Evolutionary conservation across 2,329 filamentous ascomycete species (phyloP), one percentile per base, ranked within the genome.

Genomic region (Pestalotiopsis sp.): DNA sequence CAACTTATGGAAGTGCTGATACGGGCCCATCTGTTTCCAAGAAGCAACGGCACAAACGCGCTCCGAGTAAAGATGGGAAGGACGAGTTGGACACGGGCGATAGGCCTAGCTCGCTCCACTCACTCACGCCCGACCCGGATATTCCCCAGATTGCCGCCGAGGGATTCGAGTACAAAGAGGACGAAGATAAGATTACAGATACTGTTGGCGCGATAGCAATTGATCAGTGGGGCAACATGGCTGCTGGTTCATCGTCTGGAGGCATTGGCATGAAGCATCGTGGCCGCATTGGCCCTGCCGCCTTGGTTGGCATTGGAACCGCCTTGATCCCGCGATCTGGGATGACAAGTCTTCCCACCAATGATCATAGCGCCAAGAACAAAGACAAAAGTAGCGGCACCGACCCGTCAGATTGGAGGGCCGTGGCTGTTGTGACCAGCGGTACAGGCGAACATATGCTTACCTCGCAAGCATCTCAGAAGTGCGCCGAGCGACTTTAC

Each of bases 391-490:
- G 14, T 20, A 27, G 25, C 4, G 57, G 13, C 13, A 6, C 57
- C 57, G 57, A 59, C 11, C 23, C 23, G 13, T 40, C 31, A 36
- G 89, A 93, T 2, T 83, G 86, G 60, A 86, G 90, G 7, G 89
- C 87, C 60, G 93, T 97, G 36, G 95, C 94, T 38, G 90, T 91
- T 31, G 94, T 98, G 25, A 97, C 94, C 52, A 97, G 94, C 77
- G 96, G 96, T 36, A 99, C 96, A 2, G 96, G 96, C 62, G 96
- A 99, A 81, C 96, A 99, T 78, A 99, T 99, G 92, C 93, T 94
- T 45, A 98, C 95, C 0, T 97, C 95, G 0, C 92, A 97, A 87
- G 95, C 96, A 12, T 95, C 96, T 6, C 91, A 92, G 69, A 91
- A 92, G 67, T 97, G 94, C 77, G 94, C 95, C 0, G 92, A 95